Conservation (phyloP, 1,284 basidiomycete genomes). For the Apiotrichum mycotoxinovorans region DNA sequence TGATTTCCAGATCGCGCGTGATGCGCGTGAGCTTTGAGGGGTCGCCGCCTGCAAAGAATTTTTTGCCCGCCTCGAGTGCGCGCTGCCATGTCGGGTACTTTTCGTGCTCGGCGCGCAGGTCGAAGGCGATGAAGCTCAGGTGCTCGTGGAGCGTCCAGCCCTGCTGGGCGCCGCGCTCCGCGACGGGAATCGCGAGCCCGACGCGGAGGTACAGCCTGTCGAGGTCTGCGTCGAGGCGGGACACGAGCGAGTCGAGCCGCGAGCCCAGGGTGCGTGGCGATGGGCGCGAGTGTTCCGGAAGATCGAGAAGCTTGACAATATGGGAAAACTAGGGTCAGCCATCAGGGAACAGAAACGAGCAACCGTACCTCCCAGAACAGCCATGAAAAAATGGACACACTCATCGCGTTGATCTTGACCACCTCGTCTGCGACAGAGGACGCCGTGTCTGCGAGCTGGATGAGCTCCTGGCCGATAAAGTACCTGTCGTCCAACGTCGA, state of each 20-base stretch:
- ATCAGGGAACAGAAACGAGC: neutral
- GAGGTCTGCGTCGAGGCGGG: constrained; percentile 30
- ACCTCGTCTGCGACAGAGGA: constrained; percentile 40
- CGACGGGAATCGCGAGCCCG: constrained; percentile 9
- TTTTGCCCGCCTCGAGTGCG: constrained; percentile 27
- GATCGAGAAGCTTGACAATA: constrained; percentile 34
- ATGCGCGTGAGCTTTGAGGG: constrained; percentile 31
- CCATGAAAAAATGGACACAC: constrained; percentile 43
- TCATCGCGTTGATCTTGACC: constrained; percentile 37
- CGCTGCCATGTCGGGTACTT: constrained; percentile 36
- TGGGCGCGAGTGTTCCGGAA: constrained; percentile 2
- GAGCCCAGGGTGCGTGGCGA: constrained; percentile 13
- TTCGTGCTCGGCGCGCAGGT: constrained; percentile 23
- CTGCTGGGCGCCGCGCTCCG: constrained; percentile 5
- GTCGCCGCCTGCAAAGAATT: constrained; percentile 40
- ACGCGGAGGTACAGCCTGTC: constrained; percentile 25
- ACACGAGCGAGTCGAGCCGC: constrained; percentile 36
- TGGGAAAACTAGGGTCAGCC: constrained; percentile 27
- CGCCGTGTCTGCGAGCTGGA: constrained; percentile 42
- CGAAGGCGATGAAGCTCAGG: constrained; percentile 6
- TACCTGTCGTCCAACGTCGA: constrained; percentile 37
- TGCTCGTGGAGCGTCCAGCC: constrained; percentile 13
- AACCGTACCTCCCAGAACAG: constrained; percentile 42
- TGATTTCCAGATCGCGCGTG: constrained; percentile 32
- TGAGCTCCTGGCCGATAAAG: constrained; percentile 32